These are phyloP conservation scores for Rosa lucieae DNA, from an alignment of 306 rosid genomes.

Conservation along the genomic window DNA sequence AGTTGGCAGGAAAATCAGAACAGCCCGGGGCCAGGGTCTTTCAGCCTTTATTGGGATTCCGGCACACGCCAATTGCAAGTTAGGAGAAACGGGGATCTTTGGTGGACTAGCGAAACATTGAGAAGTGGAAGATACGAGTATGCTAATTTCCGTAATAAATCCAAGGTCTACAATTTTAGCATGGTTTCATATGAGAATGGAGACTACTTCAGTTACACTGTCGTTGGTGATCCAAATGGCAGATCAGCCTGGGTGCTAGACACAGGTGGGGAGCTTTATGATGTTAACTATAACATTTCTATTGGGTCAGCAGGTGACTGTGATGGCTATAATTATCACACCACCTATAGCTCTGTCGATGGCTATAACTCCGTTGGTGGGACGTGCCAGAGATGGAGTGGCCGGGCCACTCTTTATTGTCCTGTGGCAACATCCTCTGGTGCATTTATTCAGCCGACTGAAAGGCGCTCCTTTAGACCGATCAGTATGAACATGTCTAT, in stretches of 20 bases:
- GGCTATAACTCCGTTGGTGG: background rate
- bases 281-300: rapidly evolving
- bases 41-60: background rate
- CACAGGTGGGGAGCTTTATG: background rate
- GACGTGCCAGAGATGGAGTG: background rate
- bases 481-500: background rate
- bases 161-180: background rate
- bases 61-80: background rate
- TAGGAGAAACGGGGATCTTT: background rate
- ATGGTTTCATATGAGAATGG: background rate
- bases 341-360: background rate
- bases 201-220: background rate
- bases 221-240: background rate
- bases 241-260: background rate
- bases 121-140: too few species aligned
- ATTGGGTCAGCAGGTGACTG: background rate
- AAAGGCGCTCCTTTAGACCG: background rate
- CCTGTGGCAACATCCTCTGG: too few species aligned
- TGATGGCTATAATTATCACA: background rate
- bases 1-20: background rate
- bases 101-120: background rate
- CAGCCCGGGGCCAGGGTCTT: background rate
- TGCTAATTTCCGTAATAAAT: background rate
- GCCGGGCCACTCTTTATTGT: background rate
- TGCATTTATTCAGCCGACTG: too few species aligned